Evolutionary conservation across 345 rosid species (phyloP), one percentile per base, ranked within the genome.

Genomic region (Sisymbrium altissimum): DNA sequence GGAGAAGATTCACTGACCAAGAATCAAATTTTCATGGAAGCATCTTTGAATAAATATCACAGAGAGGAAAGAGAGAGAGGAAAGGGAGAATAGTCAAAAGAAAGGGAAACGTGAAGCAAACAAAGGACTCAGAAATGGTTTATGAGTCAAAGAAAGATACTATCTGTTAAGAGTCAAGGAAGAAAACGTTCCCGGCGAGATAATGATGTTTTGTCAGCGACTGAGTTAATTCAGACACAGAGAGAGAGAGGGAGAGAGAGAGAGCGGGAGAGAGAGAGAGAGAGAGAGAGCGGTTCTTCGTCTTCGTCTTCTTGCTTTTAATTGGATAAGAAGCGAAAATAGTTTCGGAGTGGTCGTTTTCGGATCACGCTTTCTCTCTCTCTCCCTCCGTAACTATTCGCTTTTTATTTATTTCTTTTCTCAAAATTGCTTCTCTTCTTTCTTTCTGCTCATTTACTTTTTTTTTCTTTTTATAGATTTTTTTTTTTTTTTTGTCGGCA

Each of bases 21-120:
- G 21, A 74, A 55, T 62, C 55, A 74, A 54, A 27, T 25, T 54
- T 64, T 77, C 66, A 71, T 58, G 49, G 58, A 66, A 71, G 68
- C 77, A 77, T 77, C 69, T 71, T 71, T 32, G 43, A 48, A 45
- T 27, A 63, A 18, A 60, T 74, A 55, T 48, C 55, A 52, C 52
- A 70, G 32, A 70, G 32, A 41, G 48, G 53, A 29, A 23, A 15
- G 35, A 45, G 57, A 50, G 62, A 57, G 7, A 35, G 36, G 54
- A 55, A 49, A 71, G 38, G 68, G 38, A 71, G 71, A 60, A 69
- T 68, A 75, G 76, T 76, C 67, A 76, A 66, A 40, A 39, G 50
- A 39, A 29, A 74, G 46, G 6, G 64, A 56, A 25, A 72, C 58
- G 52, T 58, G 17, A 62, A 56, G 5, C n/a, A 71, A 38, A 67